A percentile compares a stretch with the other conserved stretches of the same genome.
Evolutionary conservation across 768 basidiomycete genomes (phyloP).

Genomic region (Saitozyma podzolica): DNA sequence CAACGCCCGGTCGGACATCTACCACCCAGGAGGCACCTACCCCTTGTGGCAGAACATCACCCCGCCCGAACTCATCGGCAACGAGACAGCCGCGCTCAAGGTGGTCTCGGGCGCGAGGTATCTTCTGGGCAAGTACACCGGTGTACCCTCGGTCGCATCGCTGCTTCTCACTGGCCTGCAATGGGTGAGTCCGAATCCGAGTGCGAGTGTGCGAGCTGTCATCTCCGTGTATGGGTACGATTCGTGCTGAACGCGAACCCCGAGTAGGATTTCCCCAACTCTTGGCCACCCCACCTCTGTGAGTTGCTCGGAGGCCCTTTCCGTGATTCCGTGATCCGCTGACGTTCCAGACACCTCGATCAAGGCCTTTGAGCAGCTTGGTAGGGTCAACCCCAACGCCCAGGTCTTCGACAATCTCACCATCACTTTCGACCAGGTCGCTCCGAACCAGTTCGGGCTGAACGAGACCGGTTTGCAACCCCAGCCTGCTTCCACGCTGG

Average conservation of each 20-base stretch:
- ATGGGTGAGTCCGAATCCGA: conserved; percentile 58
- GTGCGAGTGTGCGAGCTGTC: background rate
- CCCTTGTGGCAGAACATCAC: conserved; percentile 85
- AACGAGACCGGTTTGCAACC: conserved; percentile 68
- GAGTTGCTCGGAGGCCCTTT: conserved; percentile 5
- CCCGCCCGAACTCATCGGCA: conserved; percentile 66
- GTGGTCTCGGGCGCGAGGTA: conserved; percentile 74
- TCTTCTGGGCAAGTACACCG: conserved; percentile 65
- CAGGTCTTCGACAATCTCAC: conserved; percentile 58
- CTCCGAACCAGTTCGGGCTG: conserved; percentile 76
- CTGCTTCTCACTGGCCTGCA: conserved; percentile 77
- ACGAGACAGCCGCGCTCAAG: conserved; percentile 64
- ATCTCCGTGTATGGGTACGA: background rate
- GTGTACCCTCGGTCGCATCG: conserved; percentile 72
- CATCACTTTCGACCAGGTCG: conserved; percentile 65
- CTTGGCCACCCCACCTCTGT: conserved; percentile 55
- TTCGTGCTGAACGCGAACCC: background rate
- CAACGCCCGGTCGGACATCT: conserved; percentile 65
- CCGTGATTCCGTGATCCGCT: background rate
- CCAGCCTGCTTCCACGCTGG: conserved; percentile 59
- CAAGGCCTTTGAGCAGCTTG: conserved; percentile 72
- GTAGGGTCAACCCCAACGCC: conserved; percentile 66
- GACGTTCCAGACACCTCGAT: conserved; percentile 63
- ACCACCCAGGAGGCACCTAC: conserved; percentile 65
- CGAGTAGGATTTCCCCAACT: conserved; percentile 65